A percentile compares a stretch with the other conserved stretches of the same genome.
phyloP scores from a whole-genome alignment of 257 asterid genomes.

The Nicotiana sylvestris region DNA sequence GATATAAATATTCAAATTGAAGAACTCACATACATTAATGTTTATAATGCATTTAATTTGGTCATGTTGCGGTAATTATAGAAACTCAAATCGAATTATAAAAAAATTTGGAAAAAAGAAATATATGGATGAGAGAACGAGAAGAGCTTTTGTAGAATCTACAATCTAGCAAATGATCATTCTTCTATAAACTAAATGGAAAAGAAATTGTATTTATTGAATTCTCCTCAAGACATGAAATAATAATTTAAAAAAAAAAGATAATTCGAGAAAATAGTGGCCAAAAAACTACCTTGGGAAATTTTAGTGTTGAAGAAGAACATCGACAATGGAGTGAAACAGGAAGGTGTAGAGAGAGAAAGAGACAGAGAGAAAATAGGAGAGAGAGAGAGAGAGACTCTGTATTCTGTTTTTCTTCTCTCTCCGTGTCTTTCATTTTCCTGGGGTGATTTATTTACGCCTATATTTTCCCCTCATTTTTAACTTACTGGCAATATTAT shows the following conservation, averaged over 20 bases:
- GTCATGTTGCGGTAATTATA: slow-evolving; percentile 15
- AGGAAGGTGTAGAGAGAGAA: slow-evolving; percentile 19
- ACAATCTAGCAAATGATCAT: background rate
- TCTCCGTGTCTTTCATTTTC: background rate
- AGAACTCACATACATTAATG: background rate
- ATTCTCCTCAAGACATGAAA: background rate
- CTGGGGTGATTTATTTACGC: background rate
- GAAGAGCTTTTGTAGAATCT: background rate
- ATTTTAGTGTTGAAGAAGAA: slow-evolving; percentile 19
- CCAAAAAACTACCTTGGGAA: slow-evolving; percentile 25
- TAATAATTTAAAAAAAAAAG: background rate
- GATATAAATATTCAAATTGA: background rate
- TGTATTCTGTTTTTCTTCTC: background rate
- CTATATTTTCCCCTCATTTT: background rate
- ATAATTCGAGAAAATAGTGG: background rate
- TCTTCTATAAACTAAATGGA: background rate
- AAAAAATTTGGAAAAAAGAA: slow-evolving; percentile 5
- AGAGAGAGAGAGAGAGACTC: slow-evolving; percentile 4
- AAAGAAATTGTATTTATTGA: background rate
- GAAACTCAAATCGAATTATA: background rate
- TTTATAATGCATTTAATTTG: background rate
- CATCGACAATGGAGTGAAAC: slow-evolving; percentile 35
- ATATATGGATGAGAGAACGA: background rate
- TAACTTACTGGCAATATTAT: background rate
- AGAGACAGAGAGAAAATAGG: slow-evolving; percentile 17